Evolutionary conservation across 129 eudicot species (phyloP), one percentile per base, ranked within the genome.

Genomic region (Lonicera japonica): DNA sequence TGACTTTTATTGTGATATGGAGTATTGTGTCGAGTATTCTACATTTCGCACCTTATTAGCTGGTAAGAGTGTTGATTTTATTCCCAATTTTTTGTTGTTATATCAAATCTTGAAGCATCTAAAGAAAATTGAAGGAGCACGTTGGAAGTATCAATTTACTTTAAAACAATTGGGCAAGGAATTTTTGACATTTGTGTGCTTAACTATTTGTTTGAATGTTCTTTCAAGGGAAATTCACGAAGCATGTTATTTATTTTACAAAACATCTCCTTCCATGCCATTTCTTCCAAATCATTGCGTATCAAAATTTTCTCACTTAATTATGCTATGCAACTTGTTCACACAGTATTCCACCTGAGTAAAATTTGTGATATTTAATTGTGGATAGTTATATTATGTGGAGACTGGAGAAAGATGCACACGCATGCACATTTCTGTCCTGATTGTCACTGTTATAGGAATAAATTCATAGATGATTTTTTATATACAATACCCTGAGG

Each of bases 21-120:
- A 91, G 73, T 91, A 91, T 70, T 87, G 88, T 77, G 81, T 87
- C 63, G 88, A 91, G 25, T 91, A 87, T 74, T 87, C 98, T 73
- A 87, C 98, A 70, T 91, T 91, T 51, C 82, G 84, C 60, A 70
- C 69, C 61, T 80, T 90, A 75, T 43, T 62, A 43, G 58, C 77
- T 36, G 95, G 97, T 89, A 80, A 64, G 75, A 60, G 66, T 47
- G 45, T 65, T 69, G 46, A 24, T 67, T 38, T 39, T 29, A 40
- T 25, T 25, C 16, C 23, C 66, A 38, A 6, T 29, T 29, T 29
- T 29, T 6, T 29, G 2, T 2, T 29, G 6, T 29, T 29, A 29
- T 29, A 29, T 29, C 4, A 29, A 29, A 29, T 29, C 36, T 29
- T 29, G 4, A 29, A 29, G 64, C 65, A 60, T 71, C 57, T 38